Evolutionary conservation across 345 rosid species (phyloP), one percentile per base, ranked within the genome.

Genomic region (Luvunga scandens): DNA sequence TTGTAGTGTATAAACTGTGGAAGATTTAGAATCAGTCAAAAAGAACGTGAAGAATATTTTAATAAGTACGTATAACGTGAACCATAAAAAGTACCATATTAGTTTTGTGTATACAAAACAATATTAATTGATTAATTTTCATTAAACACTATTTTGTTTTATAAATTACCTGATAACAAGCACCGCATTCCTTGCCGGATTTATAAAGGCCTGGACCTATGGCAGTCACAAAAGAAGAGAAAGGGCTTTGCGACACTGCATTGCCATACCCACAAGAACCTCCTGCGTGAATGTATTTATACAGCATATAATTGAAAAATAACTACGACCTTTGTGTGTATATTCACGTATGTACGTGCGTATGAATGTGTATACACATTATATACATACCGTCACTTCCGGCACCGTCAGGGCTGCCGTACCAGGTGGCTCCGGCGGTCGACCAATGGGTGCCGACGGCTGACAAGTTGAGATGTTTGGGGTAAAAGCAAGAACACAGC

Each of bases 161-260:
- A 61, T 61, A 25, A 28, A 34, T 19, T 45, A 87, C 92, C 85
- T 77, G 83, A 72, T 87, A 89, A 66, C 89, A 89, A 34, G 88
- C 89, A 72, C 92, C 90, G 48, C 92, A 89, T 76, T 82, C 92
- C 64, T 84, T 79, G 80, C 92, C 92, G 2, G 84, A 77, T 7
- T 76, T 70, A 60, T 86, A 87, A 3, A 89, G 90, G 60, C 79
- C 80, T 9, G 90, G 89, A 16, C 92, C 88, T 4, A 73, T 71
- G 27, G 80, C 87, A 0, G 90, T 83, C 2, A 89, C 82, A 80
- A 84, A 77, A 30, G 90, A 86, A 70, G 85, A 78, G 82, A 89
- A 87, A 1, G 90, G 89, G 9, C 83, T 39, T 36, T 74, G 69
- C 2, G 84, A 81, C 72, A 89, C 90, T 4, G 81, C 79, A 53